Conservation (phyloP, 345 rosid genomes). For the Gossypium arboreum region DNA sequence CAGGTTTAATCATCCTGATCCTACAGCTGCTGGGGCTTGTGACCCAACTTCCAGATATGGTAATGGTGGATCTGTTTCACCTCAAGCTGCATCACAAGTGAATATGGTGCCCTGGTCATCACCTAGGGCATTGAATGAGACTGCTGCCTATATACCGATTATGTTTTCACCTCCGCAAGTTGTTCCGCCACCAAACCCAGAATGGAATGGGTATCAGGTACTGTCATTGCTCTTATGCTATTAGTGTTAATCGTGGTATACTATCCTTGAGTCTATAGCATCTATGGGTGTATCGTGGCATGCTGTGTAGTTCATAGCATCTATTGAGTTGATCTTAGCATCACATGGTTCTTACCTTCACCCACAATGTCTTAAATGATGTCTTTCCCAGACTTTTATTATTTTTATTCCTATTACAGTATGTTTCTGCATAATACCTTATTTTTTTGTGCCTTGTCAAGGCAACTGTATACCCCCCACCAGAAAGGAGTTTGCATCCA, state of each 20-base stretch:
- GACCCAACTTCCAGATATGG: conserved; percentile 46
- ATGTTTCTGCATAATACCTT: conserved; percentile 6
- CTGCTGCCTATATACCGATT: conserved; percentile 50
- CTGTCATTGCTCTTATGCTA: not conserved
- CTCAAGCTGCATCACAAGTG: conserved; percentile 45
- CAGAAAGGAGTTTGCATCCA: conserved; percentile 49
- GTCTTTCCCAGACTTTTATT: not conserved
- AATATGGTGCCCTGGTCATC: conserved; percentile 68
- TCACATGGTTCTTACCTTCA: not conserved
- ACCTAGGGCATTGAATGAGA: conserved; percentile 48
- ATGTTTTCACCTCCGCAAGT: conserved; percentile 57
- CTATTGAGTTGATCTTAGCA: not conserved
- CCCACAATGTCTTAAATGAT: not conserved
- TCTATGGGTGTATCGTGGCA: not conserved
- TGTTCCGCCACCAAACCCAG: conserved; percentile 50
- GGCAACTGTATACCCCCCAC: conserved; percentile 48
- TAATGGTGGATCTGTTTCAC: conserved; percentile 54
- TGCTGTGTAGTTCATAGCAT: not conserved
- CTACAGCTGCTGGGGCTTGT: conserved; percentile 45
- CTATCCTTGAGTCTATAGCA: not conserved
- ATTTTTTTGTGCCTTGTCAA: conserved; percentile 32
- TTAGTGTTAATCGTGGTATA: not conserved
- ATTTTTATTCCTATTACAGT: not conserved
- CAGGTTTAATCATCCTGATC: conserved; percentile 93
- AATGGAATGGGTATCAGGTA: conserved; percentile 94